Evolutionary conservation across 176 grass and related monocot species (phyloP).

Genomic region (Dactylis glomerata): DNA sequence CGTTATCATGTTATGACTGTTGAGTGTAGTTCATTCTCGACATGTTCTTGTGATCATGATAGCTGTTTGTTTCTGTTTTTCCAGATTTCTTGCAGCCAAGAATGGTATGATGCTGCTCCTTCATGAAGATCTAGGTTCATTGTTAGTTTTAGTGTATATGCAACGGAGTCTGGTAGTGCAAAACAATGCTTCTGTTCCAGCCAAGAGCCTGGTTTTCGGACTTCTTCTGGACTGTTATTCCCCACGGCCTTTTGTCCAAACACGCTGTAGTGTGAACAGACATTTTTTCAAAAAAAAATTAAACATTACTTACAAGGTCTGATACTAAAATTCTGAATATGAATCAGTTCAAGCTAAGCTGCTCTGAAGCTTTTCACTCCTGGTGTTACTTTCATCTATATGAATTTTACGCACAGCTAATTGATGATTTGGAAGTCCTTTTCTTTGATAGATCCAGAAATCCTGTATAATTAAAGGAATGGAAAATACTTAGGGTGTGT

Average conservation of each 20-base stretch:
- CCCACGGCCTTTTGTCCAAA: not conserved
- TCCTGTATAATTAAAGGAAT: too few relatives aligned
- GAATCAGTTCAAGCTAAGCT: not conserved
- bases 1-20: too few relatives aligned
- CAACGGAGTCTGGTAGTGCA: constrained; percentile 3
- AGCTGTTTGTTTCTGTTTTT: constrained; percentile 16
- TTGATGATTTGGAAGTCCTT: not conserved
- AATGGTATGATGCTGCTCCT: not conserved
- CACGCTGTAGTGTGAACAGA: not conserved
- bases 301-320: not conserved
- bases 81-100: constrained; percentile 22
- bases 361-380: not conserved
- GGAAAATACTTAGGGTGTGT: too few relatives aligned
- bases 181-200: not conserved
- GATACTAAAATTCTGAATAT: constrained; percentile 14
- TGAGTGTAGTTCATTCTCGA: not conserved
- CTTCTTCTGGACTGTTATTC: not conserved
- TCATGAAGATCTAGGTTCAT: constrained; percentile 26
- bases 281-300: too few relatives aligned
- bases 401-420: not conserved
- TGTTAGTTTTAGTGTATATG: constrained; percentile 20
- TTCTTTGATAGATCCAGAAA: not conserved
- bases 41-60: not conserved
- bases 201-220: not conserved
- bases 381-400: not conserved